Conservation (phyloP, 768 basidiomycete species). For the Fistulinella prunicolor region DNA sequence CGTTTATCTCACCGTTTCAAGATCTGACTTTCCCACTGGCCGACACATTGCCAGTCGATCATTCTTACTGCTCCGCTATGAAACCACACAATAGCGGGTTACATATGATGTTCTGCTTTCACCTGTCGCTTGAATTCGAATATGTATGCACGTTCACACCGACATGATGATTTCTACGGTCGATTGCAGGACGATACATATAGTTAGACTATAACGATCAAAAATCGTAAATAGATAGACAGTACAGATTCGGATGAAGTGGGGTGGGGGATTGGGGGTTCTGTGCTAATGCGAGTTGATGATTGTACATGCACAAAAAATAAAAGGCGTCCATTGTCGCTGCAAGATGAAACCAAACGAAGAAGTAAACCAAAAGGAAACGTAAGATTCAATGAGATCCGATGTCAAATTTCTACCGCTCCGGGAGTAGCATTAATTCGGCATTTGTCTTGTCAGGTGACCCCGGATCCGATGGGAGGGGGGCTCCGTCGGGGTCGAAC, state of each 20-base stretch:
- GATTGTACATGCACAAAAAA: slow-evolving; percentile 17
- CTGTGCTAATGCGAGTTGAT: slow-evolving; percentile 13
- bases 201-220: not conserved
- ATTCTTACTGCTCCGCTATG: too few species aligned
- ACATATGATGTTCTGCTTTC: too few species aligned
- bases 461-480: slow-evolving; percentile 35
- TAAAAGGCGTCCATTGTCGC: slow-evolving; percentile 19
- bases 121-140: too few species aligned
- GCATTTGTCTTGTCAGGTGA: slow-evolving; percentile 41
- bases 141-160: not conserved
- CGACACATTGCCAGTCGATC: too few species aligned
- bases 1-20: too few species aligned
- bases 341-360: slow-evolving; percentile 5
- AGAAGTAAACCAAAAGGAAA: slow-evolving; percentile 1
- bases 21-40: too few species aligned
- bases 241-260: not conserved
- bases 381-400: not conserved
- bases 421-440: slow-evolving; percentile 43
- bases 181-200: not conserved
- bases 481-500: slow-evolving; percentile 46
- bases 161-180: not conserved
- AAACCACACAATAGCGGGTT: too few species aligned
- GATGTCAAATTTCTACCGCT: slow-evolving; percentile 33
- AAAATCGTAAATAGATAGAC: not conserved
- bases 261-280: not conserved